These are phyloP conservation scores for Bidens hawaiensis DNA, from an alignment of 140 eudicot genomes.

Conservation along the genomic window DNA sequence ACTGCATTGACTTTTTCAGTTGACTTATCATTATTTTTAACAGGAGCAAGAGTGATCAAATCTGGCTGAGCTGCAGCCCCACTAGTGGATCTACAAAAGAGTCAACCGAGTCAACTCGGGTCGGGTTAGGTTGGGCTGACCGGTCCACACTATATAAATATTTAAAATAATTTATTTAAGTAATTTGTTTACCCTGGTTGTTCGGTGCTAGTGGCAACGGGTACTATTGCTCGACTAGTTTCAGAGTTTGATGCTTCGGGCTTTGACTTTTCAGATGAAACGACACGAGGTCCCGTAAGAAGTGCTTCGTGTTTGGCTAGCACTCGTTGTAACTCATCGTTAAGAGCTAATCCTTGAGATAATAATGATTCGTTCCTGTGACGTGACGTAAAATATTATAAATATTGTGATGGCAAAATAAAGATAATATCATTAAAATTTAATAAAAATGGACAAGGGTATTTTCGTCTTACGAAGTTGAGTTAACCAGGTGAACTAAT, in stretches of 20 bases:
- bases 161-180: too few relatives aligned
- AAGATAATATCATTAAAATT: background rate
- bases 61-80: slow-evolving; percentile 30
- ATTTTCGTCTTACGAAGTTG: slow-evolving; percentile 81
- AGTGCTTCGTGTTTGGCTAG: slow-evolving; percentile 78
- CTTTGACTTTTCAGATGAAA: slow-evolving; percentile 9
- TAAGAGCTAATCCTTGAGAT: slow-evolving; percentile 82
- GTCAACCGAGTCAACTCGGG: background rate
- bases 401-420: too few relatives aligned
- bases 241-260: too few relatives aligned
- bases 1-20: too few relatives aligned
- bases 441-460: background rate
- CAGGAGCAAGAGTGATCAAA: slow-evolving; percentile 50
- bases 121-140: background rate
- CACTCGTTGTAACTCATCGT: slow-evolving; percentile 82
- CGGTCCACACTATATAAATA: background rate
- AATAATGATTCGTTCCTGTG: slow-evolving; percentile 81
- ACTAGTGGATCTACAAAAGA: slow-evolving; percentile 51
- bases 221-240: slow-evolving; percentile 52
- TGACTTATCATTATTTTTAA: slow-evolving; percentile 42
- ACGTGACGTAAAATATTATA: too few relatives aligned
- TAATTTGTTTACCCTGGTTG: slow-evolving; percentile 44
- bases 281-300: slow-evolving; percentile 38
- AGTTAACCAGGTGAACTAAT: slow-evolving; percentile 95
- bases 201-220: slow-evolving; percentile 50